Conservation (phyloP, 148 eudicot species). For the Silene conica region DNA sequence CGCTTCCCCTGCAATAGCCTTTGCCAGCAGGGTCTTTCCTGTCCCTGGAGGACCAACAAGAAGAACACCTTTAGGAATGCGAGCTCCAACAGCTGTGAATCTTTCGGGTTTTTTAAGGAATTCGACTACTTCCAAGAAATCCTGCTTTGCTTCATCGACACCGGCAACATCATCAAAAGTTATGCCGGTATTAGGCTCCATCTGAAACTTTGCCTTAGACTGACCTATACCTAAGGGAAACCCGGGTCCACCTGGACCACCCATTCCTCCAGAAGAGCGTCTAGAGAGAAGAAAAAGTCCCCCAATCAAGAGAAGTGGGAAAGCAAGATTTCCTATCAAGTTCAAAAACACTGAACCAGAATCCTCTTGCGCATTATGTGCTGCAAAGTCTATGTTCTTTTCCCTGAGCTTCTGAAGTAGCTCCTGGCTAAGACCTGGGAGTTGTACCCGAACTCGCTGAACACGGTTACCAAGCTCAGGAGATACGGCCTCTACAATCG, state of each 20-base stretch:
- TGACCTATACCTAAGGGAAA: conserved; percentile 82
- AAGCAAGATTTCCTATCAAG: conserved; percentile 88
- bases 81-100: conserved; percentile 97
- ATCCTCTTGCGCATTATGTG: conserved; percentile 97
- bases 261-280: conserved; percentile 85
- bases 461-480: conserved; percentile 93
- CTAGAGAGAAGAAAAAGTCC: conserved; percentile 95
- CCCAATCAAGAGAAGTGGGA: conserved; percentile 82
- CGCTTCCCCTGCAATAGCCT: conserved; percentile 99
- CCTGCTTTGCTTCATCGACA: conserved; percentile 99
- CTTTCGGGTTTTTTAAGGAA: conserved; percentile 96
- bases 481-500: conserved; percentile 93
- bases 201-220: conserved; percentile 95
- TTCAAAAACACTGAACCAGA: conserved; percentile 80
- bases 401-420: conserved; percentile 94
- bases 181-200: conserved; percentile 98
- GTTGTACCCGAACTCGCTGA: conserved; percentile 96
- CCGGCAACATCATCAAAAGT: conserved; percentile 99
- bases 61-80: conserved; percentile 97
- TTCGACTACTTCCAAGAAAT: conserved; percentile 97
- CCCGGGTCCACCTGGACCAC: conserved; percentile 99
- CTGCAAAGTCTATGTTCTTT: conserved; percentile 93
- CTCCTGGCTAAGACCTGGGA: conserved; percentile 98
- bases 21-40: conserved; percentile 92
- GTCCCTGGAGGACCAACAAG: conserved; percentile 99